A percentile compares a stretch with the other conserved stretches of the same genome.
These are phyloP conservation scores for Microcyclosporella mali DNA, from an alignment of 2,329 filamentous ascomycete genomes.

Conservation along the genomic window DNA sequence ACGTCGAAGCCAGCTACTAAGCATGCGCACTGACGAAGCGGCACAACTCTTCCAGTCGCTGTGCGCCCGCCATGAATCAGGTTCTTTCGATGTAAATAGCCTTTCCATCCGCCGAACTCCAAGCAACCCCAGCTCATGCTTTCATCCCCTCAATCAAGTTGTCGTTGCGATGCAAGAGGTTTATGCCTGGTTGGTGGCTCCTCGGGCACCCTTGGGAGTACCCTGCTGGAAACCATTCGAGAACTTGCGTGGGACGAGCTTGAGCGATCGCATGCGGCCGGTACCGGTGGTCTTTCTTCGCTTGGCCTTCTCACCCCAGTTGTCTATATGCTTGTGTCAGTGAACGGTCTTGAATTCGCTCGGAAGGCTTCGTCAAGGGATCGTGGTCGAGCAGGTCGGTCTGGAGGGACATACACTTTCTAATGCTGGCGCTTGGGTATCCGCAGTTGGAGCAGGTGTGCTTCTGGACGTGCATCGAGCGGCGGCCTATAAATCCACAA, in stretches of 20 bases:
- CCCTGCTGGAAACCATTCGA: constrained; percentile 97
- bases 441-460: constrained; percentile 93
- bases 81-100: neutral
- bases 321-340: constrained; percentile 56
- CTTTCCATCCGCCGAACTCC: constrained; percentile 13
- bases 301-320: constrained; percentile 99
- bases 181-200: constrained; percentile 31
- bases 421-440: constrained; percentile 93
- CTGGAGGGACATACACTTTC: constrained; percentile 74
- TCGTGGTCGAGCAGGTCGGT: neutral
- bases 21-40: too few relatives aligned
- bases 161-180: constrained; percentile 1
- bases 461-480: constrained; percentile 99
- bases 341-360: constrained; percentile 1
- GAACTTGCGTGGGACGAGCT: constrained; percentile 86
- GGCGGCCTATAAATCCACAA: constrained; percentile 59
- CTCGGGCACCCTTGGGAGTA: constrained; percentile 74
- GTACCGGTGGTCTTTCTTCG: constrained; percentile 98
- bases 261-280: constrained; percentile 92
- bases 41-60: too few relatives aligned
- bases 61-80: neutral
- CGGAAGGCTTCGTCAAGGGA: neutral
- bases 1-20: too few relatives aligned
- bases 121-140: constrained; percentile 17
- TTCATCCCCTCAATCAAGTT: constrained; percentile 5